phyloP scores from a whole-genome alignment of 148 eudicot genomes.

The Selenicereus undatus region DNA sequence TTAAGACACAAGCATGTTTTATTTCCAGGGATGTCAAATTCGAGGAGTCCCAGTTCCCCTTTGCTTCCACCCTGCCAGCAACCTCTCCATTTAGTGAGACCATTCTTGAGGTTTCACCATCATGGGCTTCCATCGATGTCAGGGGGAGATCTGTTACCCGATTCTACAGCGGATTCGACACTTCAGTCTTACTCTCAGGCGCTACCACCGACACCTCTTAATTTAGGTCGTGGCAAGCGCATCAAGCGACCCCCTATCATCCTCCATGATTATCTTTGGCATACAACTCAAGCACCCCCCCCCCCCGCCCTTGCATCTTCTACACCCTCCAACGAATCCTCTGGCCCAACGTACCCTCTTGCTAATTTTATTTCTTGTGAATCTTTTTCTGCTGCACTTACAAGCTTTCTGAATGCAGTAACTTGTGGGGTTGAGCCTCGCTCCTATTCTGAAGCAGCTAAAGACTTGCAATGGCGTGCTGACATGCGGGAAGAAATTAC shows the following conservation, averaged over 20 bases:
- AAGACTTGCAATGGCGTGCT: background rate
- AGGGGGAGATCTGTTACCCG: background rate
- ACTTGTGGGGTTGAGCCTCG: background rate
- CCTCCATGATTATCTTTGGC: background rate
- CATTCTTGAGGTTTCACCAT: background rate
- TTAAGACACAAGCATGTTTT: background rate
- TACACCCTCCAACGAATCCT: background rate
- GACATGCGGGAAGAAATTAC: background rate
- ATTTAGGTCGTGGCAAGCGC: background rate
- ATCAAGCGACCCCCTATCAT: background rate
- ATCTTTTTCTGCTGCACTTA: background rate
- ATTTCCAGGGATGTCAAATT: background rate
- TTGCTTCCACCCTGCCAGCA: background rate
- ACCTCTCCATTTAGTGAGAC: background rate
- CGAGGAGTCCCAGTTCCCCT: background rate
- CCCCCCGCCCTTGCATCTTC: background rate
- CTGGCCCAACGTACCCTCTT: background rate
- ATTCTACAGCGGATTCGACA: background rate
- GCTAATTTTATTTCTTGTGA: background rate
- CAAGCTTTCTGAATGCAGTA: background rate
- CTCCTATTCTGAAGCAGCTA: background rate
- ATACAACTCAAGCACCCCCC: background rate
- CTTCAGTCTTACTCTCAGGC: background rate
- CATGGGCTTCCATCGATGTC: background rate
- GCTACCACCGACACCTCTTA: background rate